A percentile compares a stretch with the other conserved stretches of the same genome.
phyloP scores from a whole-genome alignment of 805 yeast species.

The Pichia cabralensis region DNA sequence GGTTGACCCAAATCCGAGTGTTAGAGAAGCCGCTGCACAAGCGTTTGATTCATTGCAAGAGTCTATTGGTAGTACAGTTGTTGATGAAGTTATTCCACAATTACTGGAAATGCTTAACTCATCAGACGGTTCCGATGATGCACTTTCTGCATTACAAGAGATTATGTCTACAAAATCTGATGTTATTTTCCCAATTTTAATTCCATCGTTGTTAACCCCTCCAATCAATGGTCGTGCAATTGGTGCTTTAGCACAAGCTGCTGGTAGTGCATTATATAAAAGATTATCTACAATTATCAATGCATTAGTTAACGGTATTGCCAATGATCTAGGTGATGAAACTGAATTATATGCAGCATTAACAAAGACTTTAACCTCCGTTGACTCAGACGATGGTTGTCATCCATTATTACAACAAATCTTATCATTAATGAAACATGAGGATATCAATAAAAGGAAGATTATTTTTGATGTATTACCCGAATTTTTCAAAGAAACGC shows the following conservation, averaged over 20 bases:
- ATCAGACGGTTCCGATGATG: slow-evolving; percentile 46
- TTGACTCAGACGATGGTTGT: slow-evolving; percentile 66
- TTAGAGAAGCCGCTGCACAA: slow-evolving; percentile 83
- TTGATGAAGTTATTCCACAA: slow-evolving; percentile 82
- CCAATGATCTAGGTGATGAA: slow-evolving; percentile 28
- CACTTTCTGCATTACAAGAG: slow-evolving; percentile 81
- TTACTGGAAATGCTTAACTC: slow-evolving; percentile 57
- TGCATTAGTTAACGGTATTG: slow-evolving; percentile 53
- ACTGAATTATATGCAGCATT: slow-evolving; percentile 43
- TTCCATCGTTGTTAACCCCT: slow-evolving; percentile 72
- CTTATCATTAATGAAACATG: slow-evolving; percentile 66
- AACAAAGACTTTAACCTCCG: slow-evolving; percentile 61
- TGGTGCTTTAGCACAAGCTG: slow-evolving; percentile 80
- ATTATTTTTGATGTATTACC: slow-evolving; percentile 60
- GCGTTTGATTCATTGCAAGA: slow-evolving; percentile 86
- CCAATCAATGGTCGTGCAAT: slow-evolving; percentile 88
- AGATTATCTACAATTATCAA: slow-evolving; percentile 67
- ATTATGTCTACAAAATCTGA: slow-evolving; percentile 87
- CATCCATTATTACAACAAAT: slow-evolving; percentile 81
- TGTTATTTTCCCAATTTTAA: slow-evolving; percentile 84
- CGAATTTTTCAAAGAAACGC: slow-evolving; percentile 55
- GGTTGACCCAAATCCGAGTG: slow-evolving; percentile 60
- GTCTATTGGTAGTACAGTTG: slow-evolving; percentile 71
- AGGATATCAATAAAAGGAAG: slow-evolving; percentile 53
- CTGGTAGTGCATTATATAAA: slow-evolving; percentile 71